phyloP scores from a whole-genome alignment of 345 rosid species.

The Populus alba region DNA sequence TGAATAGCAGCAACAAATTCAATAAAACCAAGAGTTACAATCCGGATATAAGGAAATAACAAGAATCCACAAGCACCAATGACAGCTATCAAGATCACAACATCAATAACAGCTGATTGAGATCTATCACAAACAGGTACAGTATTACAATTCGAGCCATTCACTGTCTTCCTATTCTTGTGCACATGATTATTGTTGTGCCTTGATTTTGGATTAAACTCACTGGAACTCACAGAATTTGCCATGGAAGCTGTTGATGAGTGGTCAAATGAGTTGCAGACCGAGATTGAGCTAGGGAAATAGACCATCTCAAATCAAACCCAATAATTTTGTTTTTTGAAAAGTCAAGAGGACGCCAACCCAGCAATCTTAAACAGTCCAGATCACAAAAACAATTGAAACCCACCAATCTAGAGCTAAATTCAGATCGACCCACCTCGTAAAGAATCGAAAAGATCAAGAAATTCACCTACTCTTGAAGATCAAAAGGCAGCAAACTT shows the following conservation, averaged over 20 bases:
- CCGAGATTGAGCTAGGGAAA: constrained; percentile 78
- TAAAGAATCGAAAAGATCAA: background rate
- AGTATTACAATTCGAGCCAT: constrained; percentile 36
- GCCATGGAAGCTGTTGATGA: constrained; percentile 46
- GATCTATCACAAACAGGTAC: constrained; percentile 57
- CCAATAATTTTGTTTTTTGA: constrained; percentile 9
- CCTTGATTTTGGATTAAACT: constrained; percentile 40
- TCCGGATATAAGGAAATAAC: constrained; percentile 61
- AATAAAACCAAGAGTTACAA: constrained; percentile 32
- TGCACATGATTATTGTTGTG: constrained; percentile 31
- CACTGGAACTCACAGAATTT: constrained; percentile 49
- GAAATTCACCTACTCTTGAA: constrained; percentile 14
- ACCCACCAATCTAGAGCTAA: constrained; percentile 23
- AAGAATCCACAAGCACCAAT: constrained; percentile 68
- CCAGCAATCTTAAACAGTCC: constrained; percentile 21
- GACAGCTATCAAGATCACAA: constrained; percentile 67
- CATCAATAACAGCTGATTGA: constrained; percentile 71
- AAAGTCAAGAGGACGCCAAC: constrained; percentile 14
- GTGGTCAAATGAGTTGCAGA: constrained; percentile 74
- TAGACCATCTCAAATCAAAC: constrained; percentile 69
- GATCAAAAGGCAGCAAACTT: background rate
- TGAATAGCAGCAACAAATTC: constrained; percentile 43
- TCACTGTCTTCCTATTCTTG: constrained; percentile 35
- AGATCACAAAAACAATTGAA: constrained; percentile 19
- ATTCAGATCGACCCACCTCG: constrained; percentile 46